These are phyloP conservation scores for Adansonia gregorii DNA, from an alignment of 441 rosid genomes.

Conservation along the genomic window DNA sequence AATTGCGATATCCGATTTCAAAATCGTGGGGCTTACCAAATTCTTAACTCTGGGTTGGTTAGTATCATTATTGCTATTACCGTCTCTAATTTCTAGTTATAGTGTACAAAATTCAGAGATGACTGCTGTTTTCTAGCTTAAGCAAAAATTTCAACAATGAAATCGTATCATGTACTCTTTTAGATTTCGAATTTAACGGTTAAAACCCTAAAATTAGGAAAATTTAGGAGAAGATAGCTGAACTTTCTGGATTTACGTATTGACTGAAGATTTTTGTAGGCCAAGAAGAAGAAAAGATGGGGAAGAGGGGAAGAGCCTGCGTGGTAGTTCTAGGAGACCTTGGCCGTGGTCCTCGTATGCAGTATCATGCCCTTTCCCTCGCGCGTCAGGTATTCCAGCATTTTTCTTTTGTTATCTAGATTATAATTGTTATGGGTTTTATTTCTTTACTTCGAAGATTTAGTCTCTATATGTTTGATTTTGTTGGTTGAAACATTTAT, in stretches of 20 bases:
- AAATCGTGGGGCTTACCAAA: not conserved
- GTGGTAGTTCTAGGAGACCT: slow-evolving; percentile 91
- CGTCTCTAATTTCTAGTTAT: not conserved
- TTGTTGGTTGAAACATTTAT: slow-evolving; percentile 17
- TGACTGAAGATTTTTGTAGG: no score
- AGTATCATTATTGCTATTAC: not conserved
- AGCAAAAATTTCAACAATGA: not conserved
- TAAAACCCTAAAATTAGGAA: not conserved
- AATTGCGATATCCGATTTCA: not conserved
- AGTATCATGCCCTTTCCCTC: slow-evolving; percentile 91
- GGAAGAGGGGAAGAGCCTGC: slow-evolving; percentile 55
- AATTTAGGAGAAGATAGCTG: no score
- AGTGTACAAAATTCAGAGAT: not conserved
- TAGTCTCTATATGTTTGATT: not conserved
- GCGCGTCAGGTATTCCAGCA: slow-evolving; percentile 57
- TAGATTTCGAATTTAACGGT: not conserved
- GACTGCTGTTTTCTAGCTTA: not conserved
- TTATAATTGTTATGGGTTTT: not conserved
- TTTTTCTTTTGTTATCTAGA: not conserved
- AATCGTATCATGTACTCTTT: not conserved
- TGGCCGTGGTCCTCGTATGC: slow-evolving; percentile 99
- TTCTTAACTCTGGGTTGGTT: not conserved
- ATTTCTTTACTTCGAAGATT: not conserved
- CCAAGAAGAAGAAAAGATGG: no score
- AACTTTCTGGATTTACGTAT: no score